Evolutionary conservation across 345 rosid species (phyloP).

Genomic region (rapeseed (Brassica napus)): DNA sequence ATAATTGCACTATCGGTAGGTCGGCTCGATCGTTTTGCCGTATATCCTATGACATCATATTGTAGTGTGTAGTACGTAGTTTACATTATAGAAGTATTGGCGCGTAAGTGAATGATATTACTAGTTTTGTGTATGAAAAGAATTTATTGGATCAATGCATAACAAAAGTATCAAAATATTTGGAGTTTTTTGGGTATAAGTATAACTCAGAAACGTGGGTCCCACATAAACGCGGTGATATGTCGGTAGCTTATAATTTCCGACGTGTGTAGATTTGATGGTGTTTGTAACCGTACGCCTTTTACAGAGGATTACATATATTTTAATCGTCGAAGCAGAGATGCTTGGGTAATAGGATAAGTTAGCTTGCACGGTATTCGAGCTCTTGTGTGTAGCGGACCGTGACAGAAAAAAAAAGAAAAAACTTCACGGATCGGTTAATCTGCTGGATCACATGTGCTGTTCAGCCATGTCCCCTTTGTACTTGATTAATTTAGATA

Average conservation of each 20-base stretch:
- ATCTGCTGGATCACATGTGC: slow-evolving; percentile 28
- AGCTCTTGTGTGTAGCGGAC: slow-evolving; percentile 30
- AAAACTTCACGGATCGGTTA: slow-evolving; percentile 38
- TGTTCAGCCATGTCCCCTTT: slow-evolving; percentile 5
- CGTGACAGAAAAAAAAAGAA: slow-evolving; percentile 21
- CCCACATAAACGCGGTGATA: slow-evolving; percentile 30
- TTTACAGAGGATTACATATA: not conserved
- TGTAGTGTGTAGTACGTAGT: no score
- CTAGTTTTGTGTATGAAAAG: slow-evolving; percentile 16
- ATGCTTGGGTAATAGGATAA: slow-evolving; percentile 31
- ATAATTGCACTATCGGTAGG: not conserved
- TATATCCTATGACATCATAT: not conserved
- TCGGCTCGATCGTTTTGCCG: not conserved
- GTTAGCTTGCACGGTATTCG: slow-evolving; percentile 23
- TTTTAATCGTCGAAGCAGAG: not conserved
- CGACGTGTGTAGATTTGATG: slow-evolving; percentile 33
- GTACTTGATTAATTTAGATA: not conserved
- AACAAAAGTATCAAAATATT: not conserved
- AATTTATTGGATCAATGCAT: slow-evolving; percentile 29
- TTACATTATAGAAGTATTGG: not conserved
- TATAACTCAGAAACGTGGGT: slow-evolving; percentile 12
- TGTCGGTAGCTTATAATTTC: slow-evolving; percentile 34
- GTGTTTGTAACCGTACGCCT: not conserved
- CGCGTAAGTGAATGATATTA: not conserved
- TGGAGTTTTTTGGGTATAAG: not conserved